Percentiles rank a stretch among this genome's conserved stretches.
These are phyloP conservation scores for Fonsecaea monophora DNA, from an alignment of 2,329 filamentous ascomycete genomes.

Conservation along the genomic window DNA sequence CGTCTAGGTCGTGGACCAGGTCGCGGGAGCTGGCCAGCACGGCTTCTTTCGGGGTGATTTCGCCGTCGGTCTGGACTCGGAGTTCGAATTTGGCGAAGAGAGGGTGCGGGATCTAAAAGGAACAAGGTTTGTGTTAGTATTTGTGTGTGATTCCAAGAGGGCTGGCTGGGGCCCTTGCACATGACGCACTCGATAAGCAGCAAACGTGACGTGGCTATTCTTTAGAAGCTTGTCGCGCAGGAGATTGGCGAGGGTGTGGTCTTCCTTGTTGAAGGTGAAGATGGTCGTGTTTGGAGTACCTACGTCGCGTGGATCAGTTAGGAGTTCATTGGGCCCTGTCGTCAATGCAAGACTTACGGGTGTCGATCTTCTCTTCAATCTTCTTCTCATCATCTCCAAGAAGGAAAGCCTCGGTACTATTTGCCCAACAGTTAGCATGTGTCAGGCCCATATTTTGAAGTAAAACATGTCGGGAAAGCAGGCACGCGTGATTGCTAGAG, in stretches of 20 bases:
- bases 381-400: constrained; percentile 90
- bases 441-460: not conserved
- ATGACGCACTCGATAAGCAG: constrained; percentile 81
- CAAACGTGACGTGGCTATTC: constrained; percentile 83
- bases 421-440: constrained; percentile 18
- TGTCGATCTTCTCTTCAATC: constrained; percentile 85
- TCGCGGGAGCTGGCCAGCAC: constrained; percentile 81
- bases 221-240: constrained; percentile 84
- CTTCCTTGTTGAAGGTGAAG: constrained; percentile 95
- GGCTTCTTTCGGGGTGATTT: constrained; percentile 85
- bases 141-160: not conserved
- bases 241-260: constrained; percentile 93
- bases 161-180: not conserved
- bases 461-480: constrained; percentile 8
- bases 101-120: constrained; percentile 51
- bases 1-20: constrained; percentile 79
- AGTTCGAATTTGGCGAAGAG: constrained; percentile 66
- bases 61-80: constrained; percentile 90
- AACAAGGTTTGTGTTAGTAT: constrained; percentile 21
- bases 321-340: not conserved
- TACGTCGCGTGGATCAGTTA: constrained; percentile 46
- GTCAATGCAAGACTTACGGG: constrained; percentile 67
- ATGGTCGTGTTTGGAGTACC: constrained; percentile 94
- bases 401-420: constrained; percentile 91
- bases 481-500: not conserved